phyloP scores from a whole-genome alignment of 1,284 basidiomycete genomes.

The Ganoderma lingzhi region DNA sequence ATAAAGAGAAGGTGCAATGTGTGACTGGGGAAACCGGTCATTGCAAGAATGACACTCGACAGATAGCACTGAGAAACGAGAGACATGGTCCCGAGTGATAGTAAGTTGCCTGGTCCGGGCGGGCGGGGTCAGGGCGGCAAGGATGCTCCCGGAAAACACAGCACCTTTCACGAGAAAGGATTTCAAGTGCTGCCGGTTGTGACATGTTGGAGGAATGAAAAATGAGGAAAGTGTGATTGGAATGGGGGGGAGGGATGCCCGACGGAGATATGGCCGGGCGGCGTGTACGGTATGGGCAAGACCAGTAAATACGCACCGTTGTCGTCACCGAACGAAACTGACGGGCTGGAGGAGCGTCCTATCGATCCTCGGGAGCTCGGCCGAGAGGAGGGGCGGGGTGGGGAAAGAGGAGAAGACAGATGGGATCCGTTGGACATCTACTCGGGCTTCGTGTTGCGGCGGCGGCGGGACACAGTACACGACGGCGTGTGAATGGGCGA shows the following conservation, averaged over 20 bases:
- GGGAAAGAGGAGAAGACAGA: constrained; percentile 40
- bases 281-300: neutral
- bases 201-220: neutral
- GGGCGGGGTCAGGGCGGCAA: neutral
- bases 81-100: neutral
- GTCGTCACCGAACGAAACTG: constrained; percentile 56
- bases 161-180: neutral
- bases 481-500: constrained; percentile 7
- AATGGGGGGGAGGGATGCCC: neutral
- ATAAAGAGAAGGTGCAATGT: neutral
- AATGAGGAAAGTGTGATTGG: neutral
- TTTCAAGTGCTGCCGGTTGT: neutral
- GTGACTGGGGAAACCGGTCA: neutral
- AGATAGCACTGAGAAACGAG: neutral
- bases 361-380: constrained; percentile 65
- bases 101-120: neutral
- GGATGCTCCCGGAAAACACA: neutral
- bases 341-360: constrained; percentile 55
- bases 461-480: neutral
- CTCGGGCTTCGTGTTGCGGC: constrained; percentile 13
- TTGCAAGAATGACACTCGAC: neutral
- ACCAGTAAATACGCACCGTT: constrained; percentile 54
- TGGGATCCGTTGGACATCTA: constrained; percentile 33
- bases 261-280: neutral
- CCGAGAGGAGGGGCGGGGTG: constrained; percentile 54